These are phyloP conservation scores for Cinnamomum micranthum DNA, from an alignment of 164 flowering plant genomes.

Conservation along the genomic window DNA sequence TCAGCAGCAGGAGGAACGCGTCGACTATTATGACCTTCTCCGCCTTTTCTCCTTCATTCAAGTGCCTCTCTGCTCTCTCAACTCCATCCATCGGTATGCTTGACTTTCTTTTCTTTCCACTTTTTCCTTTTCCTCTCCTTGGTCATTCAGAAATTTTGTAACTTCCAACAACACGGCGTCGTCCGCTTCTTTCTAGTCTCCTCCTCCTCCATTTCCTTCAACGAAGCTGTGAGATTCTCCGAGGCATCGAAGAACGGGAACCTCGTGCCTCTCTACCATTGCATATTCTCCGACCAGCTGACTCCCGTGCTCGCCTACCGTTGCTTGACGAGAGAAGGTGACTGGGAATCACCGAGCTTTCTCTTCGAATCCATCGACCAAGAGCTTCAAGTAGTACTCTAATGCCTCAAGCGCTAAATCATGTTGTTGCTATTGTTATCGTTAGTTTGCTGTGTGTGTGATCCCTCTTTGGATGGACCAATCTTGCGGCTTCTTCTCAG, in stretches of 20 bases:
- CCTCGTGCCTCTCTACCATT: slow-evolving; percentile 55
- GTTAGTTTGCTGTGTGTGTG: no score
- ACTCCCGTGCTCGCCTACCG: slow-evolving; percentile 88
- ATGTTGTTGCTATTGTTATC: not conserved
- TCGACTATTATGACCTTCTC: not conserved
- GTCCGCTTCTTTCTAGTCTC: not conserved
- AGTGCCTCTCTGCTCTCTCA: not conserved
- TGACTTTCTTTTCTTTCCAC: not conserved
- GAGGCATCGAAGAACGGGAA: slow-evolving; percentile 66
- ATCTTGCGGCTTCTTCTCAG: not conserved
- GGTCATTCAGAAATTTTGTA: no score
- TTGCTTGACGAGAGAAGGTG: slow-evolving; percentile 78
- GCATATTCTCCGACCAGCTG: slow-evolving; percentile 80
- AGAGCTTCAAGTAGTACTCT: slow-evolving; percentile 31
- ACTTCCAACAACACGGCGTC: no score
- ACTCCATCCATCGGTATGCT: not conserved
- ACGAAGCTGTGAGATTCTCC: slow-evolving; percentile 33
- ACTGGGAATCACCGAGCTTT: slow-evolving; percentile 80
- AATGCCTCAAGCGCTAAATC: slow-evolving; percentile 40
- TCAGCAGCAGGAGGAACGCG: no score
- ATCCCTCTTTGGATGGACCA: not conserved
- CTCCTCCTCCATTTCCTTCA: slow-evolving; percentile 16
- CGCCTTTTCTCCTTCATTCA: not conserved
- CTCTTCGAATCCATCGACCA: slow-evolving; percentile 82
- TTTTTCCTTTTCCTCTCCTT: not conserved